Conservation (phyloP, 2,329 filamentous ascomycete species). For the Scytalidium sp. region DNA sequence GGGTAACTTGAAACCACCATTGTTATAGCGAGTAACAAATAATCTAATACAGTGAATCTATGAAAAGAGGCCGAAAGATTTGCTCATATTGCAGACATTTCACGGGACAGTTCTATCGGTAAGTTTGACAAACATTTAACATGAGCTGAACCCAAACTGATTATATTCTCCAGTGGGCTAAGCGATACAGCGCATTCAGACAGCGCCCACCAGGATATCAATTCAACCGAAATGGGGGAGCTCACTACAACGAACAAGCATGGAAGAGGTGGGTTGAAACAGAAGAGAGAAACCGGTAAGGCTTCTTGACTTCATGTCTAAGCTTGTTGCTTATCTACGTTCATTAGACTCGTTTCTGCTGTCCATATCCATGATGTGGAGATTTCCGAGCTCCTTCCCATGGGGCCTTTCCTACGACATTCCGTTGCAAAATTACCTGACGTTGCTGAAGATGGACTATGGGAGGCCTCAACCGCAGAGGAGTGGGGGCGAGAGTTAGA, state of each 20-base stretch:
- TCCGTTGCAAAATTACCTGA: not conserved
- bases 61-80: conserved; percentile 10
- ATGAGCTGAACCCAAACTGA: not conserved
- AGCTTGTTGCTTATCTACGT: not conserved
- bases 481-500: too few relatives aligned
- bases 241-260: conserved; percentile 3
- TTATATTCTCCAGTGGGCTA: conserved; percentile 5
- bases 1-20: conserved; percentile 3
- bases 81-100: conserved; percentile 9
- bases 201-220: not conserved
- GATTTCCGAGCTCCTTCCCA: not conserved
- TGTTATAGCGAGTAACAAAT: not conserved
- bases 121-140: conserved; percentile 2
- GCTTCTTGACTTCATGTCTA: not conserved
- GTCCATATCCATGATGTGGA: not conserved
- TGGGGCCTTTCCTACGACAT: not conserved
- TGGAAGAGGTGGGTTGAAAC: conserved; percentile 11
- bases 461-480: not conserved
- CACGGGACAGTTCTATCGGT: conserved; percentile 13
- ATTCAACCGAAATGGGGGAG: not conserved
- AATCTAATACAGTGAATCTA: not conserved
- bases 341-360: not conserved
- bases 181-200: conserved; percentile 1
- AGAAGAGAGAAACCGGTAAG: conserved; percentile 11
- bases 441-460: not conserved